phyloP scores from a whole-genome alignment of 2,329 filamentous ascomycete species.

The Aspergillus tubingensis region DNA sequence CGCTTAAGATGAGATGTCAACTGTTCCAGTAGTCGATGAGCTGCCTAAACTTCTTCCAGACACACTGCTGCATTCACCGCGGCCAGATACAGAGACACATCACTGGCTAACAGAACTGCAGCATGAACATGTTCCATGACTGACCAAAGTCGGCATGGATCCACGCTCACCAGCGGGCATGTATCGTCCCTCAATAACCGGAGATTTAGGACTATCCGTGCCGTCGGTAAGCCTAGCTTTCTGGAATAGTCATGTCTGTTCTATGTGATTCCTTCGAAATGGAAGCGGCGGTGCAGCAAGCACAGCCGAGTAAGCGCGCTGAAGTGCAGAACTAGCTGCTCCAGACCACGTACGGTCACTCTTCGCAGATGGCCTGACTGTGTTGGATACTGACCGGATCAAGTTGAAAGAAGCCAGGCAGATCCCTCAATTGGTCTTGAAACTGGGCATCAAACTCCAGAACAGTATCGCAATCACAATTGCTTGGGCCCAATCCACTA shows the following conservation, averaged over 20 bases:
- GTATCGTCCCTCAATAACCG: conserved; percentile 1
- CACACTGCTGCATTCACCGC: conserved; percentile 18
- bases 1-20: not conserved
- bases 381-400: conserved; percentile 22
- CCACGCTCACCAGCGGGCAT: conserved; percentile 15
- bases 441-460: conserved; percentile 1
- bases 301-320: conserved; percentile 24
- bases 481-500: not conserved
- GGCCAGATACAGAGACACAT: conserved; percentile 24
- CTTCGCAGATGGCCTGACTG: conserved; percentile 19
- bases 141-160: conserved; percentile 22
- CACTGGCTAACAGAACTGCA: conserved; percentile 26
- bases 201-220: conserved; percentile 6
- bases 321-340: conserved; percentile 23
- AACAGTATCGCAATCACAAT: conserved; percentile 1
- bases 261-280: conserved; percentile 21
- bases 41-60: conserved; percentile 12
- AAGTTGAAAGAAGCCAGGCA: conserved; percentile 8
- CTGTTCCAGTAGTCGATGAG: conserved; percentile 9
- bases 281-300: conserved; percentile 26
- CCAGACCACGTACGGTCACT: conserved; percentile 25
- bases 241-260: conserved; percentile 4
- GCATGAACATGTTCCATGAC: conserved; percentile 26
- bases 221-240: not conserved
- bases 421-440: not conserved